A percentile compares a stretch with the other conserved stretches of the same genome.
These are phyloP conservation scores for Pythium aphanidermatum DNA, from an alignment of 352 stramenopile genomes.

Conservation along the genomic window DNA sequence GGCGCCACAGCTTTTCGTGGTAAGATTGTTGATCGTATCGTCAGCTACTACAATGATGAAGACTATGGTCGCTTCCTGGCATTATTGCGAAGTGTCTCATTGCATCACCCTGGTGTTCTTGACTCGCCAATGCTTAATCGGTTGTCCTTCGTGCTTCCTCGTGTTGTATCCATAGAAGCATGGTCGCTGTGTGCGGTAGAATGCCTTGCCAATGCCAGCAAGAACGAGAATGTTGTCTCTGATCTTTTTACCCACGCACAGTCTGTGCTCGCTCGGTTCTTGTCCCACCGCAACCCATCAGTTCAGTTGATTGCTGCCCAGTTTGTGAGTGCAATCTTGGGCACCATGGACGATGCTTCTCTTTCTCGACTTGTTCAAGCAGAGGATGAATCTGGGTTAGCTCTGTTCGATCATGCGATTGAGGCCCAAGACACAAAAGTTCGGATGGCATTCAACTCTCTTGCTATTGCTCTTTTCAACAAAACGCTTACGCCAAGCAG, in stretches of 20 bases:
- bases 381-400: conserved; percentile 27
- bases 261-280: conserved; percentile 35
- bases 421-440: conserved; percentile 29
- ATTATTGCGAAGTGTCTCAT: conserved; percentile 51
- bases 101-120: conserved; percentile 48
- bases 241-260: conserved; percentile 49
- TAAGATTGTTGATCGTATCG: conserved; percentile 36
- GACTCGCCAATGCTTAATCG: conserved; percentile 69
- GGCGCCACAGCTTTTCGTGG: conserved; percentile 22
- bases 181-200: conserved; percentile 54
- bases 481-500: conserved; percentile 9
- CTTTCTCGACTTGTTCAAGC: conserved; percentile 24
- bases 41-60: conserved; percentile 50
- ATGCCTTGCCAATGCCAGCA: conserved; percentile 33
- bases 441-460: conserved; percentile 34
- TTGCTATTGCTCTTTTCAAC: conserved; percentile 32
- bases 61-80: conserved; percentile 61
- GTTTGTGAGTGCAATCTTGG: conserved; percentile 33
- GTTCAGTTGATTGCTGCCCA: conserved; percentile 44
- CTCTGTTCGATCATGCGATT: conserved; percentile 31
- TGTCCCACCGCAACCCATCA: conserved; percentile 39
- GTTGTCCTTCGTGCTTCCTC: conserved; percentile 58
- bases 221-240: conserved; percentile 26
- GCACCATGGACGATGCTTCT: conserved; percentile 21
- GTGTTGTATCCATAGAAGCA: conserved; percentile 42